Percentiles rank a stretch among this genome's conserved stretches.
phyloP scores from a whole-genome alignment of 148 eudicot species.

The Amaranthus palmeri region DNA sequence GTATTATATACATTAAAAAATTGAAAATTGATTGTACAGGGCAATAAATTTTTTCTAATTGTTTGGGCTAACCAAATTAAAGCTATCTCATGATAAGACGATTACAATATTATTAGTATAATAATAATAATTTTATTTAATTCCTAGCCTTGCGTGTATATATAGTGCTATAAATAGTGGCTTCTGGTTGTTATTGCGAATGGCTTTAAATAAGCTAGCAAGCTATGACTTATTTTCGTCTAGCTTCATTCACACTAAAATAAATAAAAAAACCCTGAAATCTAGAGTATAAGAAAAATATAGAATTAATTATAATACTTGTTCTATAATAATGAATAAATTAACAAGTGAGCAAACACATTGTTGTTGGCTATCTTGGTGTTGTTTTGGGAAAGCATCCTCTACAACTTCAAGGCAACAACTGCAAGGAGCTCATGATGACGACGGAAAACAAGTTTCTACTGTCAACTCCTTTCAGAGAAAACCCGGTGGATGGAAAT shows the following conservation, averaged over 20 bases:
- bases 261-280: too few relatives aligned
- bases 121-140: too few relatives aligned
- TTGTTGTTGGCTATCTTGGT: conserved; percentile 12
- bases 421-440: conserved; percentile 1
- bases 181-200: not conserved
- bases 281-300: too few relatives aligned
- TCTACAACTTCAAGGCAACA: not conserved
- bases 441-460: not conserved
- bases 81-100: too few relatives aligned
- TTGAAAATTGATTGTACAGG: too few relatives aligned
- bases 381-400: not conserved
- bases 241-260: too few relatives aligned
- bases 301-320: too few relatives aligned
- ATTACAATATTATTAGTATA: too few relatives aligned
- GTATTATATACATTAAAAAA: too few relatives aligned
- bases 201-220: not conserved
- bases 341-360: conserved; percentile 12
- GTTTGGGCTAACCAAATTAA: too few relatives aligned
- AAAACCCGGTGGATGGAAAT: conserved; percentile 63
- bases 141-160: too few relatives aligned
- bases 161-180: not conserved
- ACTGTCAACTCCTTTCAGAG: conserved; percentile 15
- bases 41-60: too few relatives aligned
- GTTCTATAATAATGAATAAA: not conserved
- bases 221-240: not conserved